Evolutionary conservation across 164 flowering plant genomes (phyloP), one percentile per base, ranked within the genome.

Genomic region (Houttuynia cordata): DNA sequence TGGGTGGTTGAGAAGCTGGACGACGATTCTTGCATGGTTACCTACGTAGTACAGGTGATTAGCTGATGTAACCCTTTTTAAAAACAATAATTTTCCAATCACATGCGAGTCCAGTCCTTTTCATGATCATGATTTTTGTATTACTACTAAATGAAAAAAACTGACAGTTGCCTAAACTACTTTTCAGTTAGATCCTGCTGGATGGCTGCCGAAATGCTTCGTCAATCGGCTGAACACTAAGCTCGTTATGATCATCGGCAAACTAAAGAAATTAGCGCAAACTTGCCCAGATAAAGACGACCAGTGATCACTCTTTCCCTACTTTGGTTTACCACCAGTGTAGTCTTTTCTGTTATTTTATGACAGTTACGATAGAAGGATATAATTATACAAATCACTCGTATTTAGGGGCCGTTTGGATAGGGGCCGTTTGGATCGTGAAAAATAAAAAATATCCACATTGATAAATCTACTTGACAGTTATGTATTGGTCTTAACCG

Each of bases 141-240:
- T 51, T 51, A 6, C 17, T 51, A 12, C 3, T 51, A 6, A 7
- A 51, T 0, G 25, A 55, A 21, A 22, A 55, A 10, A 55, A n/a
- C 37, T 30, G 37, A 30, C 37, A 30, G 4, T 30, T 30, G 37
- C 8, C 22, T 0, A 15, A 55, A 10, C 24, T 0, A 55, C 21
- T 21, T 64, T 45, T 8, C 92, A 88, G 96, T 63, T 89, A 69
- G 91, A 89, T 78, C 97, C 97, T 59, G 97, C 94, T 39, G 97
- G 97, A 64, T 89, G 97, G 97, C 68, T 89, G 66, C 97, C 97
- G 42, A 86, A 80, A 69, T 89, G 78, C 81, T 85, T 89, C 59
- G 91, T 83, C 71, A 89, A 89, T 69, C 75, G 90, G 21, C 76
- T 83, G 21, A 85, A 79, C 75, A 85, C 91, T 21, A 89, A 79